Evolutionary conservation across 345 rosid genomes (phyloP).

Genomic region (Syzygium jambos): DNA sequence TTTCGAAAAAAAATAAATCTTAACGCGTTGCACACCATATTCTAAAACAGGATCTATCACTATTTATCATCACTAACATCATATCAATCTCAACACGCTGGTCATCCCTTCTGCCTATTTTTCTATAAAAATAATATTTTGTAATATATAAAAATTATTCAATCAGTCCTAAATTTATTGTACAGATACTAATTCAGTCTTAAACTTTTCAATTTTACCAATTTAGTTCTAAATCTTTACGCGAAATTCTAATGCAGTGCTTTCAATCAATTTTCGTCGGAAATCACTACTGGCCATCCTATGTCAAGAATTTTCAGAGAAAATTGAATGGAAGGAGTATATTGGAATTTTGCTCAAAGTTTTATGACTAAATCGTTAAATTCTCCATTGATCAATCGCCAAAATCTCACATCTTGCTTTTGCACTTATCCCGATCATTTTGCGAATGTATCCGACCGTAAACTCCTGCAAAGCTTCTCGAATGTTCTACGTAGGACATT

Average conservation of each 20-base stretch:
- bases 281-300: fast-evolving
- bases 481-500: not conserved
- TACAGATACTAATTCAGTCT: not conserved
- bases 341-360: too few relatives aligned
- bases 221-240: not conserved
- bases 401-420: not conserved
- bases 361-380: too few relatives aligned
- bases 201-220: not conserved
- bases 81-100: not conserved
- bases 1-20: not conserved
- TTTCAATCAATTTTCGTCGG: not conserved
- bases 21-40: not conserved
- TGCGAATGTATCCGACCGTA: not conserved
- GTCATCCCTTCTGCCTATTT: not conserved
- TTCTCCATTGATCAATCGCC: not conserved
- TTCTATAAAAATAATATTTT: too few relatives aligned
- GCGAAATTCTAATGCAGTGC: not conserved
- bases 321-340: too few relatives aligned
- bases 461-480: not conserved
- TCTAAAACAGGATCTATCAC: not conserved
- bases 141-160: too few relatives aligned
- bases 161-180: not conserved
- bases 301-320: not conserved
- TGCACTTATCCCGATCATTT: not conserved
- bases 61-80: not conserved